Conservation (phyloP, 306 rosid genomes). For the Adenanthera pavonina region DNA sequence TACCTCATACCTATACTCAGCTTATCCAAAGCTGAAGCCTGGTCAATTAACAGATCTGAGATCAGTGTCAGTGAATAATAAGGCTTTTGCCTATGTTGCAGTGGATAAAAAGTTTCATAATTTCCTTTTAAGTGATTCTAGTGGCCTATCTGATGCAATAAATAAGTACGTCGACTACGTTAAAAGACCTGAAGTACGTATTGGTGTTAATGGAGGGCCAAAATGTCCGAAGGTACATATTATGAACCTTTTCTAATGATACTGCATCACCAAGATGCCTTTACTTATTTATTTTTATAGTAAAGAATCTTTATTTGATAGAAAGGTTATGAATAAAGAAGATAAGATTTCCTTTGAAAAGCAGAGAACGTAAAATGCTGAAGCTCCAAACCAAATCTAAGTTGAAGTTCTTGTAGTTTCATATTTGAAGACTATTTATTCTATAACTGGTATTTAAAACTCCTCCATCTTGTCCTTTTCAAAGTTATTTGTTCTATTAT, state of each 20-base stretch:
- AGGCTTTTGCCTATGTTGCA: conserved; percentile 86
- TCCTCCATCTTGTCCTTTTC: conserved; percentile 21
- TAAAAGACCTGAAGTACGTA: conserved; percentile 39
- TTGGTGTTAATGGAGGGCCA: conserved; percentile 56
- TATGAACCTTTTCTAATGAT: conserved; percentile 19
- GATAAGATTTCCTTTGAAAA: neutral
- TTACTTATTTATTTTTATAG: conserved; percentile 10
- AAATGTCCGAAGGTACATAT: conserved; percentile 91
- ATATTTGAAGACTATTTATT: conserved; percentile 10
- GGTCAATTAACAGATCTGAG: conserved; percentile 97
- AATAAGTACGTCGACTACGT: conserved; percentile 56
- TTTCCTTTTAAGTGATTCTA: conserved; percentile 73
- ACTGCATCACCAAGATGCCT: conserved; percentile 19
- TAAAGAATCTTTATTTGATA: neutral
- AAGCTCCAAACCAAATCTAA: neutral
- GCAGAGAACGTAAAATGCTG: neutral
- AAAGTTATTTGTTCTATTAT: neutral
- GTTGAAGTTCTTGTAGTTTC: conserved; percentile 3
- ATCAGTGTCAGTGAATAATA: conserved; percentile 77
- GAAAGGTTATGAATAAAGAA: neutral
- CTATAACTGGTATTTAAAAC: neutral
- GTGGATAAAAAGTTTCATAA: conserved; percentile 66
- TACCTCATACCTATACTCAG: conserved; percentile 88
- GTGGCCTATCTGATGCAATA: conserved; percentile 61
- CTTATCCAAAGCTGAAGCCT: conserved; percentile 87